Percentiles rank a stretch among this genome's conserved stretches.
Conservation (phyloP, 179 eudicot genomes). For the Beta corolliflora region DNA sequence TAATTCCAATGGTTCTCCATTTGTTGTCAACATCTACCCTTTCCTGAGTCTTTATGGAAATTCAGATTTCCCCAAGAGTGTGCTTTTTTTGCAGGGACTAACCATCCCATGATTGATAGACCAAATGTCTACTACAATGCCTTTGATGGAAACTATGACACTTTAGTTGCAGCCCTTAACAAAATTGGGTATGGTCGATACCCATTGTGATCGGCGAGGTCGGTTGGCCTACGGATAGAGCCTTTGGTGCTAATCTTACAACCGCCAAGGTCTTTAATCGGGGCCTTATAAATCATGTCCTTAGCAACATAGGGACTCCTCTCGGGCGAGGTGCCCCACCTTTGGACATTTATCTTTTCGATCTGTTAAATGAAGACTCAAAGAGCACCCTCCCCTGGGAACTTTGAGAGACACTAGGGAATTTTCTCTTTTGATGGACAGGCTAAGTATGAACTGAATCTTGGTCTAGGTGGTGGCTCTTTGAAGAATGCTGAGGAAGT, state of each 20-base stretch:
- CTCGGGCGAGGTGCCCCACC: conserved; percentile 71
- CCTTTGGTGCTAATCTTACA: conserved; percentile 63
- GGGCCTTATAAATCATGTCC: conserved; percentile 66
- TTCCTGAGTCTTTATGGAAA: conserved; percentile 72
- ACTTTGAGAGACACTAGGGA: conserved; percentile 93
- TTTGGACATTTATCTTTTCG: conserved; percentile 68
- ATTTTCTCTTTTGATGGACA: conserved; percentile 90
- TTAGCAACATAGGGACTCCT: conserved; percentile 72
- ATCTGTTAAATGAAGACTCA: conserved; percentile 79
- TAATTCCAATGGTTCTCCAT: conserved; percentile 71
- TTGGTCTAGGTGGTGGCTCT: conserved; percentile 54
- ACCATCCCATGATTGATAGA: conserved; percentile 71
- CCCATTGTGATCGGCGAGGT: no score
- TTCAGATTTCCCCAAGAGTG: conserved; percentile 90
- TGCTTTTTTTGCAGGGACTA: conserved; percentile 76
- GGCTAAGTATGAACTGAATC: conserved; percentile 69
- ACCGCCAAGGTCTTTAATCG: conserved; percentile 94
- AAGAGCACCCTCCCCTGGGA: conserved; percentile 81
- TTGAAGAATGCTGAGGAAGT: conserved; percentile 71
- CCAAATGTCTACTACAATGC: conserved; percentile 71
- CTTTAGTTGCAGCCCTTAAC: conserved; percentile 65
- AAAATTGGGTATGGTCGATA: no score
- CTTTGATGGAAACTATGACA: conserved; percentile 84
- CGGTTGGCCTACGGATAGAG: conserved; percentile 93
- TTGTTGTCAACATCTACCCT: conserved; percentile 85